Base-by-base conservation (phyloP, 139 green algal genomes). In the Volvox reticuliferus region DNA sequence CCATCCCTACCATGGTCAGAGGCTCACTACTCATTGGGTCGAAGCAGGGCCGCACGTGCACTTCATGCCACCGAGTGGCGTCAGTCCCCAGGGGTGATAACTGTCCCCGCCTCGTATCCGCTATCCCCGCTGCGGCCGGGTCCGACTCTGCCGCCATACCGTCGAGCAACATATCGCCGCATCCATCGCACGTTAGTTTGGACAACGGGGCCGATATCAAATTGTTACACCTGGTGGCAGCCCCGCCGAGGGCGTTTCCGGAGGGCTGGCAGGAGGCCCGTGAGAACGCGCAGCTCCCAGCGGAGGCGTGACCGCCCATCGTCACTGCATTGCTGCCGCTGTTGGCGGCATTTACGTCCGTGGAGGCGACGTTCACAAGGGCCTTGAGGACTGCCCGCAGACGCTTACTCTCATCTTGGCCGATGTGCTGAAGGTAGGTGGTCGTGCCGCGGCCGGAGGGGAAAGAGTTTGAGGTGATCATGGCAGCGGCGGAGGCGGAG, bases 1-100 rank as follows among this genome's bases (percentile, higher is more conserved):
- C 79, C 21, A 6, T 0, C 55, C 55, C 1, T 21, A 88, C 82
- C 82, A 88, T 65, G 33, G 71, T 36, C 21, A 79, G 21, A 65
- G 65, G 82, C 65, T 88, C 33, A 36, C 82, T 67, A 44, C 68
- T 89, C 36, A 81, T 44, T 3, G 84, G 84, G 36, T 89, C 84
- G 68, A 69, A 50, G 26, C 84, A 89, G 9, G 84, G 84, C 36
- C 36, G 22, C 26, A 89, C 84, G 37, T 32, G 36, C 24, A 89
- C 84, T 35, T 89, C 67, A 73, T 89, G 84, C 67, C 36, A 71
- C 12, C 35, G 65, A 63, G 17, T 35, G 30, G 18, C 81, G 30
- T 61, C 76, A 16, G 21, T 12, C 76, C 32, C 21, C 76, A 9
- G 30, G 2, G 76, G 18, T 13, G 76, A 24, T 30, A 73, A 12